Conservation (phyloP, 2,329 filamentous ascomycete genomes). For the Apiospora arundinis region DNA sequence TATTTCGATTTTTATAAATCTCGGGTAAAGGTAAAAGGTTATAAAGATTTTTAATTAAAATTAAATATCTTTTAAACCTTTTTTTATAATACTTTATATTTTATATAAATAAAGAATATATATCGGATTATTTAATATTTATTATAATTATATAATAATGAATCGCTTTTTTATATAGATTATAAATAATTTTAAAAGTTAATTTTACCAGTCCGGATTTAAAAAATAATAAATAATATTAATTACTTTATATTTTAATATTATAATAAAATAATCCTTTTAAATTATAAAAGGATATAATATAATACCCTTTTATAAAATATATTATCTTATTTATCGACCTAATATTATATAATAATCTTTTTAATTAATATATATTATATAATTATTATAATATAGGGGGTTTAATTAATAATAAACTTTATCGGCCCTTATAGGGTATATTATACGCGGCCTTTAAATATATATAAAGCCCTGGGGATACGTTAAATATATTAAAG, state of each 20-base stretch:
- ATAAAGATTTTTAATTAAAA: too few species aligned
- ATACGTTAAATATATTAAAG: neutral
- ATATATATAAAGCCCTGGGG: neutral
- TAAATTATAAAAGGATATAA: neutral
- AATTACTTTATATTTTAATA: neutral
- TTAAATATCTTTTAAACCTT: too few species aligned
- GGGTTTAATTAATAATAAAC: neutral
- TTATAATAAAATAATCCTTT: neutral
- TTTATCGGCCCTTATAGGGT: neutral
- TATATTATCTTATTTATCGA: neutral
- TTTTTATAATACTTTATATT: too few species aligned
- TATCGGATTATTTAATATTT: neutral
- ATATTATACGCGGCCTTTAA: too few species aligned
- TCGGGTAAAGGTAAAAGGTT: too few species aligned
- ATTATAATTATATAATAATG: neutral
- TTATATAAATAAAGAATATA: neutral
- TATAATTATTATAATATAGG: neutral
- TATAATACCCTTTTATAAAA: neutral
- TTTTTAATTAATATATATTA: neutral
- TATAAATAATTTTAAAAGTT: neutral
- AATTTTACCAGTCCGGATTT: neutral
- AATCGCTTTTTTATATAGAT: neutral
- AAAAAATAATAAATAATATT: neutral
- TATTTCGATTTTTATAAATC: too few species aligned
- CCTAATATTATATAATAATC: neutral